phyloP scores from a whole-genome alignment of 2,329 filamentous ascomycete species.

The Stachybotrys chartarum region DNA sequence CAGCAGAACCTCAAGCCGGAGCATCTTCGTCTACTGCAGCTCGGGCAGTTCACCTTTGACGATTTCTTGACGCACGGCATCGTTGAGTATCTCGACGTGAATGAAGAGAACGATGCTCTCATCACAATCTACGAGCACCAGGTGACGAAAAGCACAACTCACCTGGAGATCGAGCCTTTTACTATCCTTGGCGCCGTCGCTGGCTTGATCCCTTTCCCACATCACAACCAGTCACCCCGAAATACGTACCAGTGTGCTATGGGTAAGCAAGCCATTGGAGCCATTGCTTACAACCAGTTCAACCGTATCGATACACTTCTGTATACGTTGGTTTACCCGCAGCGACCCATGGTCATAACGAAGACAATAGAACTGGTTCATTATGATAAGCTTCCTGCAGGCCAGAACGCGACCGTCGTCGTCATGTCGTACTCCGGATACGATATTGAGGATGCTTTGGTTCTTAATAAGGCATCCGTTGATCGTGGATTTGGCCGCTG shows the following conservation, averaged over 20 bases:
- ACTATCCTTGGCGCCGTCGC: conserved; percentile 93
- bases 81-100: conserved; percentile 95
- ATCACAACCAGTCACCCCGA: conserved; percentile 97
- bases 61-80: conserved; percentile 86
- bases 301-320: conserved; percentile 92
- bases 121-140: conserved; percentile 86
- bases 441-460: conserved; percentile 97
- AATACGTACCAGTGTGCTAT: conserved; percentile 99
- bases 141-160: conserved; percentile 77
- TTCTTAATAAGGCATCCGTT: conserved; percentile 91
- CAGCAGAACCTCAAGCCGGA: conserved; percentile 72
- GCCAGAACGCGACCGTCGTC: conserved; percentile 93
- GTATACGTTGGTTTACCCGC: conserved; percentile 95
- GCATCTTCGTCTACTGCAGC: conserved; percentile 74
- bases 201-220: conserved; percentile 92
- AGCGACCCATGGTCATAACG: conserved; percentile 95
- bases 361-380: conserved; percentile 94
- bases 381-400: conserved; percentile 94
- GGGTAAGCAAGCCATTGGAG: conserved; percentile 99
- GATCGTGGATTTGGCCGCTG: conserved; percentile 94
- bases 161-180: conserved; percentile 96
- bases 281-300: conserved; percentile 97
- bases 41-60: conserved; percentile 82
- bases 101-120: conserved; percentile 94
- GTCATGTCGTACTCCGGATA: conserved; percentile 99